Conservation (phyloP, 108 stramenopile species). For the Cyclotella baltica region DNA sequence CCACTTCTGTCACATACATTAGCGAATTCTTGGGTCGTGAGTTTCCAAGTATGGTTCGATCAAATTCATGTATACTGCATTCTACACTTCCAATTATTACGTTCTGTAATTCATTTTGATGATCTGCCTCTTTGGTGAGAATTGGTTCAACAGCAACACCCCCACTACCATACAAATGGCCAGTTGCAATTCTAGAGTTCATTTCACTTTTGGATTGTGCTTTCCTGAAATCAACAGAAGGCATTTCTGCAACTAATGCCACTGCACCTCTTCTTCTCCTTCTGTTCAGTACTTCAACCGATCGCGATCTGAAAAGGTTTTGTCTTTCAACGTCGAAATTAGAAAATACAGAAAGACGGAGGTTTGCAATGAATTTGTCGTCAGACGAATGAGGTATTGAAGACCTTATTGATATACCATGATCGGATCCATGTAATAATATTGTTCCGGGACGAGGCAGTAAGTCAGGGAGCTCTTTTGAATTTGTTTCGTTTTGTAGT, state of each 20-base stretch:
- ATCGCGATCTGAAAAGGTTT: constrained; percentile 60
- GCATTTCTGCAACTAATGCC: constrained; percentile 73
- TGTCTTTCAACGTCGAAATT: constrained; percentile 68
- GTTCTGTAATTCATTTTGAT: constrained; percentile 4
- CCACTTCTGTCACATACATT: constrained; percentile 88
- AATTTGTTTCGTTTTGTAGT: constrained; percentile 30
- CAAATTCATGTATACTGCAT: constrained; percentile 85
- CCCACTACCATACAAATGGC: constrained; percentile 30
- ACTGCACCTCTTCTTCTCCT: constrained; percentile 74
- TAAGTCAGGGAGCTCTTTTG: constrained; percentile 25
- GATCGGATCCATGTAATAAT: constrained; percentile 1
- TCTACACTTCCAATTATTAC: constrained; percentile 80
- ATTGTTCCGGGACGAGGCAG: constrained; percentile 36
- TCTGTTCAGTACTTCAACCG: constrained; percentile 65
- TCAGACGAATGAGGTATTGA: constrained; percentile 55
- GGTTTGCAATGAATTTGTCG: constrained; percentile 80
- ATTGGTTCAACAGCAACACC: neutral
- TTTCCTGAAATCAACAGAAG: neutral
- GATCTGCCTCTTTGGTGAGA: neutral
- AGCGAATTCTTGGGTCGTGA: constrained; percentile 61
- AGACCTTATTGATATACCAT: constrained; percentile 36
- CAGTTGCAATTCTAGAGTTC: constrained; percentile 35
- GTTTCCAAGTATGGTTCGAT: constrained; percentile 67
- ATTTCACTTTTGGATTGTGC: constrained; percentile 24
- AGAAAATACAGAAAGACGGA: constrained; percentile 84